Evolutionary conservation across 2,329 filamentous ascomycete genomes (phyloP).

Genomic region (Torrubiella hemipterigena): DNA sequence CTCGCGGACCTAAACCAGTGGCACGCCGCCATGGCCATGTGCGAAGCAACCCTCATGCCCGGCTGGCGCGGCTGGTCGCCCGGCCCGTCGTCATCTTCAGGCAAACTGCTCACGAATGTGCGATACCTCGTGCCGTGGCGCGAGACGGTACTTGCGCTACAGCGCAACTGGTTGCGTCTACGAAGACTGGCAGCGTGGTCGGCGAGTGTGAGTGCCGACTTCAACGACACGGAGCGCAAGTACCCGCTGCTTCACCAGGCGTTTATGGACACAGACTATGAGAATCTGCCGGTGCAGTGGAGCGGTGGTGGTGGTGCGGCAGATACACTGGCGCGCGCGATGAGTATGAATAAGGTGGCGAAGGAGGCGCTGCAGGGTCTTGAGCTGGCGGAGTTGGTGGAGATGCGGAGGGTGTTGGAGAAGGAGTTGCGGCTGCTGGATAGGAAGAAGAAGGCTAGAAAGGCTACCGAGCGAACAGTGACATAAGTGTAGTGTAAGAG

Average conservation of each 20-base stretch:
- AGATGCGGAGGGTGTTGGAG: slow-evolving; percentile 12
- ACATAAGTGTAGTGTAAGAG: too few species aligned
- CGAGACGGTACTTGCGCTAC: slow-evolving; percentile 33
- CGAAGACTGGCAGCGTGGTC: slow-evolving; percentile 38
- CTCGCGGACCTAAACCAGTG: slow-evolving; percentile 49
- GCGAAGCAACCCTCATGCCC: slow-evolving; percentile 68
- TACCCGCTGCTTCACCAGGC: slow-evolving; percentile 30
- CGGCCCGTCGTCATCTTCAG: too few species aligned
- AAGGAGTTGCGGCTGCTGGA: too few species aligned
- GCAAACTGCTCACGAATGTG: too few species aligned
- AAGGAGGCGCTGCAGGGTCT: slow-evolving; percentile 14
- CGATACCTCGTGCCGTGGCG: slow-evolving; percentile 13
- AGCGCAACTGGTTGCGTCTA: slow-evolving; percentile 36
- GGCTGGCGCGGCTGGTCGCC: slow-evolving; percentile 63
- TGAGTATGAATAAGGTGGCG: slow-evolving; percentile 15
- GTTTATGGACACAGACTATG: slow-evolving; percentile 20
- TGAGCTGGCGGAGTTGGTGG: slow-evolving; percentile 14
- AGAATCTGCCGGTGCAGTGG: slow-evolving; percentile 16
- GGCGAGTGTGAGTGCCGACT: slow-evolving; percentile 24
- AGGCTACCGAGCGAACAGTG: too few species aligned
- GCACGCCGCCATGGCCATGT: slow-evolving; percentile 58
- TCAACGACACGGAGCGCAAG: slow-evolving; percentile 23
- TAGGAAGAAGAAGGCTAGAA: slow-evolving; percentile 1
- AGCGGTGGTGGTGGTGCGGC: too few species aligned
- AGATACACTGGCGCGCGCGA: too few species aligned